Base-by-base conservation (phyloP, 1,284 basidiomycete species). In the Gymnopus androsaceus region DNA sequence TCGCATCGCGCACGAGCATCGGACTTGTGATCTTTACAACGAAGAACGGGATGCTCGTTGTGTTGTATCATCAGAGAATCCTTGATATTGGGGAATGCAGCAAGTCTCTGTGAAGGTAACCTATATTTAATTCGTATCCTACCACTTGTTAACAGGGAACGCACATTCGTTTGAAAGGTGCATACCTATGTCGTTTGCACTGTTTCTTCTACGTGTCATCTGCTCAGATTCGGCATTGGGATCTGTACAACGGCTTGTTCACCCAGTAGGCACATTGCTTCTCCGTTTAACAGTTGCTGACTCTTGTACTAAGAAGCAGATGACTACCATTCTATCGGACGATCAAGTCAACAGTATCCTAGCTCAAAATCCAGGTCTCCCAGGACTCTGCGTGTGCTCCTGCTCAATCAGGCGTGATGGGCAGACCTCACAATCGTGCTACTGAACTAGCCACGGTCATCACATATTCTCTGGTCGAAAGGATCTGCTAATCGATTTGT, bases 191-290 rank as follows among this genome's bases (percentile, higher is more conserved):
- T 44, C 33, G 23, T 21, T 36, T 57, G 50, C 28, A 54, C 46
- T 58, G 25, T n/a, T 19, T 23, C 17, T 11, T 6, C 46, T n/a
- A n/a, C 33, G 54, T 25, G 54, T 7, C 28, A 25, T 40, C 33
- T 44, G 7, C n/a, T 40, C 14, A 83, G 84, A 59, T 86, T 86
- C 63, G 84, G 84, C 25, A 73, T 70, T 14, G 84, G 84, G 2
- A 83, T 86, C 41, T 86, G 86, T 63, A 82, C 80, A 0, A 83
- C 81, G 17, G 61, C 78, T 1, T 83, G 82, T 63, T 84, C 84
- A 11, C 85, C 84, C 5, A 85, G 84, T 84, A 64, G 68, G 21
- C 36, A 31, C 30, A 30, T 58, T 38, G 54, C 38, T 55, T 59
- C 47, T n/a, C 25, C 50, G 14, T 38, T n/a, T 4, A 9, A 19